Evolutionary conservation across 2,329 filamentous ascomycete species (phyloP).

Genomic region (Beauveria varroae): DNA sequence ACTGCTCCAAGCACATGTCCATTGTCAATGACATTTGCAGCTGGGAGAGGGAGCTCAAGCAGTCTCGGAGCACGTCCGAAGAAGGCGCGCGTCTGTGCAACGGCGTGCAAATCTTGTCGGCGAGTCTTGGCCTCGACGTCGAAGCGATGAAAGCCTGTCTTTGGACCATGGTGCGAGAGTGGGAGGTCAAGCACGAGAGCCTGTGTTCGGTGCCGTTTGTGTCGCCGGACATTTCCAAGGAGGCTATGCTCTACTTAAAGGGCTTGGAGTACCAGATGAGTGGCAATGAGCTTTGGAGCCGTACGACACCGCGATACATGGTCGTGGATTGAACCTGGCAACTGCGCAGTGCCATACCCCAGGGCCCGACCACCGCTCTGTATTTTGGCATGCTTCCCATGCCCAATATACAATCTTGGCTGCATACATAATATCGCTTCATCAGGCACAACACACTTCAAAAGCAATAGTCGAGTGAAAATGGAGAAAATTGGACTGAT

Average conservation of each 20-base stretch:
- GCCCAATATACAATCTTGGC: too few relatives aligned
- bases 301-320: neutral
- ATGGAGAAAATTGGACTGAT: neutral
- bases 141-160: neutral
- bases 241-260: neutral
- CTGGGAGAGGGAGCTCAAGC: neutral
- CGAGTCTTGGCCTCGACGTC: neutral
- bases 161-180: neutral
- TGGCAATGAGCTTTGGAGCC: neutral
- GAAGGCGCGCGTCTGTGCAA: neutral
- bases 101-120: neutral
- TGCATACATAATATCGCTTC: too few relatives aligned
- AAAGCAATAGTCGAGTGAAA: neutral
- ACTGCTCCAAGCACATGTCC: neutral
- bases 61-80: neutral
- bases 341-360: too few relatives aligned
- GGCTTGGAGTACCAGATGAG: neutral
- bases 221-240: neutral
- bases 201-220: neutral
- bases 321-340: too few relatives aligned
- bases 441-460: too few relatives aligned
- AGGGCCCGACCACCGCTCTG: too few relatives aligned
- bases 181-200: neutral
- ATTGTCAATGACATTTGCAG: neutral
- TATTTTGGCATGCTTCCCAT: too few relatives aligned